phyloP scores from a whole-genome alignment of 441 rosid species.

The Populus tomentosa region DNA sequence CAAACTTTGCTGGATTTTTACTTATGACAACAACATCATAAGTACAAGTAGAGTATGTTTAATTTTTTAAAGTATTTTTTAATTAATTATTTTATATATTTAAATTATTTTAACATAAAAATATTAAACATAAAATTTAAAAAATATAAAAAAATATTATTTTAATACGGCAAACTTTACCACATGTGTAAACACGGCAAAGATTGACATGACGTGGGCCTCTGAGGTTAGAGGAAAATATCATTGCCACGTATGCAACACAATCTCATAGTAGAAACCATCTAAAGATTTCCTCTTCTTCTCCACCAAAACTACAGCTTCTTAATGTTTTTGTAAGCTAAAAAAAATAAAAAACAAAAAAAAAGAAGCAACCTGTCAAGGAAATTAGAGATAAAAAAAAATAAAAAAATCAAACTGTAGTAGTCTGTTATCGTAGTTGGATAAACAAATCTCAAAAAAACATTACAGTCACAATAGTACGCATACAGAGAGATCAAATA shows the following conservation, averaged over 20 bases:
- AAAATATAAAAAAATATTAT: no score
- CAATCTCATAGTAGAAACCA: conserved; percentile 38
- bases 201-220: conserved; percentile 37
- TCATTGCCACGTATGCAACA: conserved; percentile 70
- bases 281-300: conserved; percentile 55
- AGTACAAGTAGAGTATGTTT: no score
- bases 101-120: no score
- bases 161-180: neutral
- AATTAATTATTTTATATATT: no score
- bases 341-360: neutral
- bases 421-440: no score
- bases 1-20: neutral
- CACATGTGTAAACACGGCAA: neutral
- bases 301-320: conserved; percentile 14
- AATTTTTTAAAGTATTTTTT: no score
- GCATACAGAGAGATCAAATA: neutral
- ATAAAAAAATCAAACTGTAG: no score
- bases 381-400: neutral
- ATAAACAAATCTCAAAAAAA: neutral
- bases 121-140: no score
- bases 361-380: neutral
- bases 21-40: neutral
- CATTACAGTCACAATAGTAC: neutral
- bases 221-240: conserved; percentile 52
- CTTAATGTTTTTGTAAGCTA: conserved; percentile 2